A percentile compares a stretch with the other conserved stretches of the same genome.
These are phyloP conservation scores for Wickerhamomyces sp. DNA, from an alignment of 1,139 yeast genomes.

Conservation along the genomic window DNA sequence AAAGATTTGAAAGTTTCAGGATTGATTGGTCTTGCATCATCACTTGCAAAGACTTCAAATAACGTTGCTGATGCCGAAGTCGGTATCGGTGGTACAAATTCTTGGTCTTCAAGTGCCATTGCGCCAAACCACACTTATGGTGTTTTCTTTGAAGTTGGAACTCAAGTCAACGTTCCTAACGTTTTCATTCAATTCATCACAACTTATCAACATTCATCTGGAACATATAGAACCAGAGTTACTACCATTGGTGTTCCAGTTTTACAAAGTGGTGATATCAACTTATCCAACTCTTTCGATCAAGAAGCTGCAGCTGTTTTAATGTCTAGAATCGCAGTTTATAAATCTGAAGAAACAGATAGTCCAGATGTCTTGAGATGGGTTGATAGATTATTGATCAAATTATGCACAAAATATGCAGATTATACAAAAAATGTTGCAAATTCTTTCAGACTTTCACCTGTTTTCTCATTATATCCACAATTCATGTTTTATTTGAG, in stretches of 20 bases:
- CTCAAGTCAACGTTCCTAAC: slow-evolving; percentile 36
- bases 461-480: slow-evolving; percentile 80
- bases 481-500: slow-evolving; percentile 95
- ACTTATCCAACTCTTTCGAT: slow-evolving; percentile 69
- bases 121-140: slow-evolving; percentile 87
- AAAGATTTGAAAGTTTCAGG: slow-evolving; percentile 89
- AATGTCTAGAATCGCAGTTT: slow-evolving; percentile 90
- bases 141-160: slow-evolving; percentile 79
- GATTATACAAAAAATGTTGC: slow-evolving; percentile 78
- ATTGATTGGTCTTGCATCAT: slow-evolving; percentile 87
- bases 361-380: slow-evolving; percentile 75
- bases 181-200: slow-evolving; percentile 61
- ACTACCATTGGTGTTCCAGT: slow-evolving; percentile 72
- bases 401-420: slow-evolving; percentile 83
- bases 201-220: slow-evolving; percentile 74
- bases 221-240: slow-evolving; percentile 81
- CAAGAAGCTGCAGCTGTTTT: slow-evolving; percentile 98
- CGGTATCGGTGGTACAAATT: slow-evolving; percentile 88
- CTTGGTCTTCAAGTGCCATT: slow-evolving; percentile 78
- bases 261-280: slow-evolving; percentile 38
- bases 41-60: slow-evolving; percentile 49
- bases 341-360: slow-evolving; percentile 77
- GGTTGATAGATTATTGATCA: slow-evolving; percentile 80
- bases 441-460: slow-evolving; percentile 70
- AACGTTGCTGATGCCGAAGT: slow-evolving; percentile 90